Evolutionary conservation across 306 rosid genomes (phyloP), one percentile per base, ranked within the genome.

Genomic region (Quercus variabilis): DNA sequence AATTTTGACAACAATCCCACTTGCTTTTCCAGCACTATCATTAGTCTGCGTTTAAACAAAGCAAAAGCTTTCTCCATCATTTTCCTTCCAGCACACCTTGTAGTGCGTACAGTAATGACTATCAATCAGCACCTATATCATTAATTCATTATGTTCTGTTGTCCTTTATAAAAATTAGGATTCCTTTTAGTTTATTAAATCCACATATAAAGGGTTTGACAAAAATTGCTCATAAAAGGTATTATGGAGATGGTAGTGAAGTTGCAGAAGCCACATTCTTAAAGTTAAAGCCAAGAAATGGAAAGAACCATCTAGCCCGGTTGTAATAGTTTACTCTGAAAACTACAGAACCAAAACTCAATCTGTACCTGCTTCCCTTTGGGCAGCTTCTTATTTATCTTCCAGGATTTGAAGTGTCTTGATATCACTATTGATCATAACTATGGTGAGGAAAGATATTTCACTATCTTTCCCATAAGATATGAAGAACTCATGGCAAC

Each of bases 1-100:
- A 84, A 87, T 78, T 85, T 87, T 26, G 54, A 92, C 83, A 68
- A 60, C 86, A 82, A 80, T 30, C 81, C 65, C 10, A 33, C 68
- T 64, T 75, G 57, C 38, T 71, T 74, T 77, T 52, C 52, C 63
- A 52, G 72, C 74, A n/a, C 23, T 84, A 74, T 72, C 9, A 17
- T 49, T 73, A 68, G 79, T 9, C 19, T 63, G 87, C 75, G 68
- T 86, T 83, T 51, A 78, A 65, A 82, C 65, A 49, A 85, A 81
- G 87, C 79, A 74, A 75, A 80, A 62, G 74, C 81, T 78, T 73
- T 79, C 69, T 63, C 26, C 28, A 30, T 77, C 62, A 73, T 76
- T 76, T 71, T 71, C 62, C 83, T 73, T 73, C 65, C 63, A 74
- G 35, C 68, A 69, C 68, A 55, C 58, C 23, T 21, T 78, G 56